Percentiles rank a stretch among this genome's conserved stretches.
Conservation (phyloP, 2,329 filamentous ascomycete species). For the Akanthomyces lecanii region DNA sequence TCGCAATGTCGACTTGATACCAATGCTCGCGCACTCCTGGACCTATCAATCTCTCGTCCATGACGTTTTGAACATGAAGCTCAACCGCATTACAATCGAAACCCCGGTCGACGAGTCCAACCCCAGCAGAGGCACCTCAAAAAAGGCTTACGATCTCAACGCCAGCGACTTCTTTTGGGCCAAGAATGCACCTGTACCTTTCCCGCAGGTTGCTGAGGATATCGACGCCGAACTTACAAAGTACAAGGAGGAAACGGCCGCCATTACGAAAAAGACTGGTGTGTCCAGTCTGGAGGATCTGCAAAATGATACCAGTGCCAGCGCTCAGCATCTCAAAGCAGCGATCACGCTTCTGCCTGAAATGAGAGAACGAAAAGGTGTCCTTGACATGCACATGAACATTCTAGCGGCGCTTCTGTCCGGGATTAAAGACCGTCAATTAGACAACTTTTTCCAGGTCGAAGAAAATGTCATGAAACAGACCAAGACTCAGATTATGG, state of each 20-base stretch:
- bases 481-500: conserved; percentile 81
- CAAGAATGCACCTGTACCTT: conserved; percentile 84
- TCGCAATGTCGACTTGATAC: conserved; percentile 89
- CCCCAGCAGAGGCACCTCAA: conserved; percentile 68
- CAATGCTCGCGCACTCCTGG: conserved; percentile 95
- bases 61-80: conserved; percentile 52
- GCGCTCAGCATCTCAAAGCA: conserved; percentile 90
- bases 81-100: conserved; percentile 93
- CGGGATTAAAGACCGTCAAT: conserved; percentile 89
- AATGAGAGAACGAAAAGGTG: conserved; percentile 84
- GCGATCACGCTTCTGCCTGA: conserved; percentile 92
- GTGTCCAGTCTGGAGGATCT: conserved; percentile 90
- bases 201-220: conserved; percentile 93
- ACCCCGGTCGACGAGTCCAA: conserved; percentile 73
- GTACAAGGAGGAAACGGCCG: conserved; percentile 92
- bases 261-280: conserved; percentile 92
- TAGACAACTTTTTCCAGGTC: conserved; percentile 94
- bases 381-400: conserved; percentile 98
- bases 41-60: conserved; percentile 79
- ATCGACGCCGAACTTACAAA: conserved; percentile 90
- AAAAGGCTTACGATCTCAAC: conserved; percentile 85
- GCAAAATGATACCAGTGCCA: conserved; percentile 81
- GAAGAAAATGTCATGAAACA: conserved; percentile 93
- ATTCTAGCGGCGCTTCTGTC: conserved; percentile 72
- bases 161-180: conserved; percentile 95